phyloP scores from a whole-genome alignment of 805 yeast genomes.

The Phaffomyces opuntiae region DNA sequence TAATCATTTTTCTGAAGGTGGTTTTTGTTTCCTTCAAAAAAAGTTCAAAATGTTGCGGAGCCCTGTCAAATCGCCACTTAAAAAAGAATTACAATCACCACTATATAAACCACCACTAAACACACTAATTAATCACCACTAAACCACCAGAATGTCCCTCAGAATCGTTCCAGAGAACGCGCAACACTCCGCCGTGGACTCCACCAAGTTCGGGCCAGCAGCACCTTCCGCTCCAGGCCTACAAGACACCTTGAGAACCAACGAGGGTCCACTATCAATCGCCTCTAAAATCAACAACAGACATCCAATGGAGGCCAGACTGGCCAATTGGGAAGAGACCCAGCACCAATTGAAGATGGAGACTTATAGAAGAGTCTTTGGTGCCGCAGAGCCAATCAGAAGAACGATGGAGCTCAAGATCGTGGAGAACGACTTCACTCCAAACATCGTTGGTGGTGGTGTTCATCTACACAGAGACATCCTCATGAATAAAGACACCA shows the following conservation, averaged over 20 bases:
- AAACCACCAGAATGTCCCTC: slow-evolving; percentile 18
- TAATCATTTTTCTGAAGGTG: too few species aligned
- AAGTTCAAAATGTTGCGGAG: too few species aligned
- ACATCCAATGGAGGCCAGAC: slow-evolving; percentile 80
- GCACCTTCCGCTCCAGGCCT: slow-evolving; percentile 63
- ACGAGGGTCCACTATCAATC: slow-evolving; percentile 49
- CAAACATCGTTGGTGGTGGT: slow-evolving; percentile 49
- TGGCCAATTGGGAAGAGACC: slow-evolving; percentile 73
- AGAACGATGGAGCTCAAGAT: slow-evolving; percentile 83
- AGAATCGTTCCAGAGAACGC: slow-evolving; percentile 49
- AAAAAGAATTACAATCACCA: not conserved
- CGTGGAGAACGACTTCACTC: slow-evolving; percentile 67
- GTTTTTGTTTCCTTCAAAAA: too few species aligned
- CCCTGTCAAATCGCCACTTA: not conserved
- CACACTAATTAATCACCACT: not conserved
- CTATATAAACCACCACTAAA: not conserved
- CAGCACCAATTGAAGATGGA: slow-evolving; percentile 68
- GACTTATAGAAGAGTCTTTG: slow-evolving; percentile 74
- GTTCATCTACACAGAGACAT: slow-evolving; percentile 64
- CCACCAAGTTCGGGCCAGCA: slow-evolving; percentile 41
- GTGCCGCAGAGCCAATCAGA: slow-evolving; percentile 90
- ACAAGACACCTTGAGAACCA: slow-evolving; percentile 61
- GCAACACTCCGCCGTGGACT: slow-evolving; percentile 40
- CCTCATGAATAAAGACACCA: slow-evolving; percentile 65
- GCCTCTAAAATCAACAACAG: slow-evolving; percentile 60